phyloP scores from a whole-genome alignment of 1,139 yeast species.

The Kodamaea suecica region DNA sequence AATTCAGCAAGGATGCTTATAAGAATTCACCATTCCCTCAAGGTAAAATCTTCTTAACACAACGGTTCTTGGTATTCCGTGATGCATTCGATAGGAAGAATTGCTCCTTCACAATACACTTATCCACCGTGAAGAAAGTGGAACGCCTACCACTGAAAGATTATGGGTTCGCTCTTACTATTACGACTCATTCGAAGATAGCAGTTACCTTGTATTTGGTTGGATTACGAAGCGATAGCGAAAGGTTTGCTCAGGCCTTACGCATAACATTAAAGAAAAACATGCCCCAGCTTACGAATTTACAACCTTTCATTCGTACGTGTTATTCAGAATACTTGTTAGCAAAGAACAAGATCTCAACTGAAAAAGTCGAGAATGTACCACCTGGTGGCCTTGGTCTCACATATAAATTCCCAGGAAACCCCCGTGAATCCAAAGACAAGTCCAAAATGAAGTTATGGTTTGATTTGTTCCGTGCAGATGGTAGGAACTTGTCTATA shows the following conservation, averaged over 20 bases:
- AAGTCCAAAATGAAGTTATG: slow-evolving; percentile 85
- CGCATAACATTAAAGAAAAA: slow-evolving; percentile 64
- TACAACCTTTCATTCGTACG: slow-evolving; percentile 65
- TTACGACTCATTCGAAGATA: slow-evolving; percentile 67
- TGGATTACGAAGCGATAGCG: slow-evolving; percentile 77
- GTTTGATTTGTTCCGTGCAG: slow-evolving; percentile 82
- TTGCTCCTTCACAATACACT: slow-evolving; percentile 68
- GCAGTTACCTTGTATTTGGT: slow-evolving; percentile 67
- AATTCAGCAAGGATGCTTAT: slow-evolving; percentile 24
- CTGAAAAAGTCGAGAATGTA: slow-evolving; percentile 45
- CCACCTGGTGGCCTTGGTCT: slow-evolving; percentile 88
- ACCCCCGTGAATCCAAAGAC: slow-evolving; percentile 71
- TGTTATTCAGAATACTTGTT: slow-evolving; percentile 85
- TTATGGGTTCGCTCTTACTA: slow-evolving; percentile 74
- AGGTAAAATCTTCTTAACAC: slow-evolving; percentile 68
- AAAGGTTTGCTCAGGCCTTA: slow-evolving; percentile 68
- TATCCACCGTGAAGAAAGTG: slow-evolving; percentile 78
- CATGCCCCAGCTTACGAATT: slow-evolving; percentile 54
- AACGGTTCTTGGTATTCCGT: slow-evolving; percentile 70
- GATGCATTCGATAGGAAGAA: slow-evolving; percentile 67
- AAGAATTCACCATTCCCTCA: slow-evolving; percentile 34
- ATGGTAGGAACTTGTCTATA: slow-evolving; percentile 81
- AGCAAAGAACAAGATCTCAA: slow-evolving; percentile 52
- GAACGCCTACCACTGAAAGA: slow-evolving; percentile 78
- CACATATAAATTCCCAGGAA: slow-evolving; percentile 84